Evolutionary conservation across 768 basidiomycete species (phyloP).

Genomic region (Lactifluus rugatus): DNA sequence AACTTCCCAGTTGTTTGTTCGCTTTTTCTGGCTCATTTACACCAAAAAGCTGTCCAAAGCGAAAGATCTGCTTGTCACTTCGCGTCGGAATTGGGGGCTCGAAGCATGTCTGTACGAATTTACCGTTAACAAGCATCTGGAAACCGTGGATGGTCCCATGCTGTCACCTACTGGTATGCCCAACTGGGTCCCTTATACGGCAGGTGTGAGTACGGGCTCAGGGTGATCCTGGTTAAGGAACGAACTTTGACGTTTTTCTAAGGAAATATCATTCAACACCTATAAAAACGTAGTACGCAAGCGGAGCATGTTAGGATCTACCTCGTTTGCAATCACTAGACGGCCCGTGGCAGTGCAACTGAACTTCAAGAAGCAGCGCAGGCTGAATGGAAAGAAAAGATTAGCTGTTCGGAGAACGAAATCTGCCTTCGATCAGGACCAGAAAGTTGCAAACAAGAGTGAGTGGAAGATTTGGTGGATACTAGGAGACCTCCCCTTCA

Average conservation of each 20-base stretch:
- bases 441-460: neutral
- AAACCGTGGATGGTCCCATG: neutral
- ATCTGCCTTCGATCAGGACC: neutral
- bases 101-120: neutral
- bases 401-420: neutral
- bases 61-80: neutral
- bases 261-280: neutral
- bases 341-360: neutral
- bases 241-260: neutral
- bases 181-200: neutral
- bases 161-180: neutral
- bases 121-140: neutral
- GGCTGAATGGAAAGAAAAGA: neutral
- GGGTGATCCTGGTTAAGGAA: neutral
- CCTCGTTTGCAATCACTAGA: neutral
- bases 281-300: neutral
- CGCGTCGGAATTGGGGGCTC: slow-evolving; percentile 14
- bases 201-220: neutral
- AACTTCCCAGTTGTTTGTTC: slow-evolving; percentile 20
- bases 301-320: neutral
- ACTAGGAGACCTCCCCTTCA: neutral
- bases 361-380: neutral
- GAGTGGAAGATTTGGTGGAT: neutral
- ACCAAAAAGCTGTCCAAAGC: neutral
- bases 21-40: slow-evolving; percentile 23